Base-by-base conservation (phyloP, 2,329 filamentous ascomycete genomes). In the Botrytis cinerea region DNA sequence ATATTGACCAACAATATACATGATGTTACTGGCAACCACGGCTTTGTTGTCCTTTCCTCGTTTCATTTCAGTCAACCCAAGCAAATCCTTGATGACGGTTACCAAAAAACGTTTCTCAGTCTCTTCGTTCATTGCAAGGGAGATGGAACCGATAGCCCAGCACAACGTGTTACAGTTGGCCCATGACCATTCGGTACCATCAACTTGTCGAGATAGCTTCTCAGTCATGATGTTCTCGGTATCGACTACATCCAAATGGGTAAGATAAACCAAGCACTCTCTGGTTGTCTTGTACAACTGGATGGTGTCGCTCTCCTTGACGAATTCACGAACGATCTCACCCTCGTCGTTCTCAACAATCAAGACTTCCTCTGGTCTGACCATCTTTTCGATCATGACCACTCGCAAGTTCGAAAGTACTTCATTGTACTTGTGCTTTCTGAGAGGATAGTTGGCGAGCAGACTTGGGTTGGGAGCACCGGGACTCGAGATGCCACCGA, bases 381-480 rank as follows among this genome's bases (percentile, higher is more conserved):
- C 96, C 96, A 99, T 99, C 87, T 98, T 98, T 85, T 99, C 96
- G 75, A 99, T 98, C 96, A 99, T 99, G 77, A 99, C 96, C 38
- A 95, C 92, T 77, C 96, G 92, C 73, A 99, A 87, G 82, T 97
- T 98, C 16, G 95, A 95, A 68, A 99, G 86, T 32, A 99, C 92
- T 81, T 98, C 94, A 77, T 92, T 91, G 83, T 98, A 99, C 84
- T 98, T 98, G 87, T 99, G 95, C 86, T 99, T 99, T 75, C 97
- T 91, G 62, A 99, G 88, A 20, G 95, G 94, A 80, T 97, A 97
- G 83, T 94, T 97, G 79, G 91, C 91, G 75, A 98, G 87, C n/a
- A 95, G 86, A 70, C 86, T 89, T 1, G 95, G 94, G 81, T 97
- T 94, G 68, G 94, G 92, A 2, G 94, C 95, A 62, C 95, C 95